These are phyloP conservation scores for Epichloe typhina DNA, from an alignment of 2,329 filamentous ascomycete genomes.

Conservation along the genomic window DNA sequence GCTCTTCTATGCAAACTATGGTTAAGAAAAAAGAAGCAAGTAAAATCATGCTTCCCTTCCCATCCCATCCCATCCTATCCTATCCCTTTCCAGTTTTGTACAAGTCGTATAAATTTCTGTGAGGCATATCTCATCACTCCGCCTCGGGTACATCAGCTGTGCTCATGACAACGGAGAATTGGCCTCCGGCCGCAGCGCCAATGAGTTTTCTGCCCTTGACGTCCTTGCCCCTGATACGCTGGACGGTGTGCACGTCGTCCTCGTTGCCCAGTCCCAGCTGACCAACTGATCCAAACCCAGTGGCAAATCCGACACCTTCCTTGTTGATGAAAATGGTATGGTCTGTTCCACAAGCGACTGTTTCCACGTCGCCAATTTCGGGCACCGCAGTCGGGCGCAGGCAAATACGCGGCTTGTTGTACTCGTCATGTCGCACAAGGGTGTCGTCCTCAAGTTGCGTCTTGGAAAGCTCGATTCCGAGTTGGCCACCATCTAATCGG, in stretches of 20 bases:
- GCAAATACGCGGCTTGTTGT: slow-evolving; percentile 38
- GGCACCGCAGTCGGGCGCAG: slow-evolving; percentile 4
- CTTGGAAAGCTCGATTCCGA: slow-evolving; percentile 37
- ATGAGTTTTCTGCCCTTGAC: slow-evolving; percentile 61
- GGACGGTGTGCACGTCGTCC: slow-evolving; percentile 70
- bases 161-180: slow-evolving; percentile 57
- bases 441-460: slow-evolving; percentile 31
- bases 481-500: slow-evolving; percentile 37
- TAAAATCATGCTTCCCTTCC: not conserved
- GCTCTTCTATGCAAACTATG: not conserved
- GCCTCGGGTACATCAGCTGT: slow-evolving; percentile 12
- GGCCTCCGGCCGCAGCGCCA: slow-evolving; percentile 76
- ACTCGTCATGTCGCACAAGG: slow-evolving; percentile 48
- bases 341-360: slow-evolving; percentile 53
- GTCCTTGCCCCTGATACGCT: slow-evolving; percentile 72
- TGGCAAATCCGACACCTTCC: slow-evolving; percentile 61
- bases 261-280: slow-evolving; percentile 65
- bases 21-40: not conserved
- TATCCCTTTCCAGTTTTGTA: not conserved
- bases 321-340: slow-evolving; percentile 60
- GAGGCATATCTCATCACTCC: not conserved
- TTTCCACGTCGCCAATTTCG: slow-evolving; percentile 38
- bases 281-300: slow-evolving; percentile 71
- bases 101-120: not conserved
- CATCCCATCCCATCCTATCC: not conserved